Conservation (phyloP, 2,329 filamentous ascomycete genomes). For the Cladophialophora carrionii region DNA sequence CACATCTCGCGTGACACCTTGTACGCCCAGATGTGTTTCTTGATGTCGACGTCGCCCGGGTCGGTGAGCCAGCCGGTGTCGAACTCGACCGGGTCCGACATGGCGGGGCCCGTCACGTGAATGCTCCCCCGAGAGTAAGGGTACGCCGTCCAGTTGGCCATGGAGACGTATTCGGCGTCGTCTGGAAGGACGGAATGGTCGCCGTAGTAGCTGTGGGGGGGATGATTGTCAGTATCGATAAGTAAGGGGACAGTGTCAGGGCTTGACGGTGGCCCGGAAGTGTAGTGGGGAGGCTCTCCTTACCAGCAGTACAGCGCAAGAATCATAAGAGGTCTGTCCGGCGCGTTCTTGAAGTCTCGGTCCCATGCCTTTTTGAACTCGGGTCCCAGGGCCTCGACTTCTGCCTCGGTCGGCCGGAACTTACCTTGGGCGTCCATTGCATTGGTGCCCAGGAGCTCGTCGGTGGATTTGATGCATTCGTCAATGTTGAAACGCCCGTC, state of each 20-base stretch:
- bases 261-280: neutral
- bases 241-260: neutral
- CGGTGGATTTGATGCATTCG: conserved; percentile 30
- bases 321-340: conserved; percentile 47
- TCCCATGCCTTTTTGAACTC: conserved; percentile 61
- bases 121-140: conserved; percentile 65
- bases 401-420: conserved; percentile 58
- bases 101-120: conserved; percentile 56
- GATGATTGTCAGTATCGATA: neutral
- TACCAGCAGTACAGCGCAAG: conserved; percentile 32
- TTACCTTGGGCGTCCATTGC: conserved; percentile 60
- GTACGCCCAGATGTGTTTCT: conserved; percentile 65
- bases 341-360: conserved; percentile 55
- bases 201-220: conserved; percentile 12
- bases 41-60: conserved; percentile 62
- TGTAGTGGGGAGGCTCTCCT: too few species aligned
- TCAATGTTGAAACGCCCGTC: conserved; percentile 53
- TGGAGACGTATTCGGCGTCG: conserved; percentile 57
- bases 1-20: conserved; percentile 66
- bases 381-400: conserved; percentile 57
- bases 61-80: conserved; percentile 61
- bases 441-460: conserved; percentile 60
- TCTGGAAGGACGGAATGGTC: conserved; percentile 27
- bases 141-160: conserved; percentile 61
- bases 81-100: conserved; percentile 53